These are phyloP conservation scores for Diaporthe australafricana DNA, from an alignment of 2,329 filamentous ascomycete genomes.

Conservation along the genomic window DNA sequence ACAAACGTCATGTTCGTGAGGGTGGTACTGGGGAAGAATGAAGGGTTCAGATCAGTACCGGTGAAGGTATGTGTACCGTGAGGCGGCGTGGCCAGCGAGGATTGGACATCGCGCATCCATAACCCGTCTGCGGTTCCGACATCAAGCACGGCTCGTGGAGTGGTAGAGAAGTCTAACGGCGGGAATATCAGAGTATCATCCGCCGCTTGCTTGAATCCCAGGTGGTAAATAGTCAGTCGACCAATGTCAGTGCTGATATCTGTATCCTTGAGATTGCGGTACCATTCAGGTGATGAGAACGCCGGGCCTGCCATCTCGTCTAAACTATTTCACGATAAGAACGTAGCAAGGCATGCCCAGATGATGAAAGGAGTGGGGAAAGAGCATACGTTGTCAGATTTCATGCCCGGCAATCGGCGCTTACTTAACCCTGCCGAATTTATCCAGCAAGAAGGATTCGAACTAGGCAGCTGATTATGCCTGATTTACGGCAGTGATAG, in stretches of 20 bases:
- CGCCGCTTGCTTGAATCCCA: constrained; percentile 4
- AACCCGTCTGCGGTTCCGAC: not conserved
- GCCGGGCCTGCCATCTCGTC: constrained; percentile 1
- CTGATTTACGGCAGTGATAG: not conserved
- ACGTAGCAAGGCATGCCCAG: not conserved
- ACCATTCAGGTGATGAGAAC: constrained; percentile 22
- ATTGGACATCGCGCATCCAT: constrained; percentile 16
- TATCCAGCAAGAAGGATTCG: not conserved
- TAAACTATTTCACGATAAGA: not conserved
- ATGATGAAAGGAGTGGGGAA: not conserved
- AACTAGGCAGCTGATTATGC: not conserved
- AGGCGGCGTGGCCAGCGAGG: not conserved
- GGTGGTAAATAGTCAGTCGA: constrained; percentile 14
- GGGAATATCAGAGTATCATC: not conserved
- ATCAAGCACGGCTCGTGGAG: not conserved
- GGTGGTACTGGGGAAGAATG: constrained; percentile 8
- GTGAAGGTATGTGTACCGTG: not conserved
- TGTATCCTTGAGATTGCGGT: constrained; percentile 15
- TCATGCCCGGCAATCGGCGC: not conserved
- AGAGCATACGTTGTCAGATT: not conserved
- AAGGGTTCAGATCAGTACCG: constrained; percentile 1
- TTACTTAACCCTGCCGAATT: not conserved
- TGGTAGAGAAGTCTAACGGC: not conserved
- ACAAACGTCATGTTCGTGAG: not conserved
- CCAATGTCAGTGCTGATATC: constrained; percentile 16